Evolutionary conservation across 1,139 yeast genomes (phyloP).

Genomic region (Zhuliangozyma blackwelliae): DNA sequence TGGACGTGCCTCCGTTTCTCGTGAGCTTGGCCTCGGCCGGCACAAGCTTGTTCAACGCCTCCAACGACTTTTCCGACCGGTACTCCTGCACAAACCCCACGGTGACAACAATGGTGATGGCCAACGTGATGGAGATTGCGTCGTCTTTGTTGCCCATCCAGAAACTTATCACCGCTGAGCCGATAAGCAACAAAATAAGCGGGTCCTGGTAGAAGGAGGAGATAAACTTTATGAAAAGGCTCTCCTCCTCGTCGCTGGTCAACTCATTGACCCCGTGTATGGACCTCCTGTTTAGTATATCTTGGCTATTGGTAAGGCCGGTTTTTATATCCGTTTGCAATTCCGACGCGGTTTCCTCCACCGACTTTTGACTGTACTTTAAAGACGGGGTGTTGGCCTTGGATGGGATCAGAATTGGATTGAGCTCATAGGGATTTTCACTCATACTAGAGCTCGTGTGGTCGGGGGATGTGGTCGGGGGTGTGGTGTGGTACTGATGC

Average conservation of each 20-base stretch:
- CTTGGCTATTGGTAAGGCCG: constrained; percentile 69
- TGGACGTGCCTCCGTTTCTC: constrained; percentile 68
- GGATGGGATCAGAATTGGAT: constrained; percentile 19
- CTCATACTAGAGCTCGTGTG: constrained; percentile 5
- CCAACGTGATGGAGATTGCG: constrained; percentile 83
- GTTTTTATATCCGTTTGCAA: constrained; percentile 53
- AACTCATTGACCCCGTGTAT: constrained; percentile 79
- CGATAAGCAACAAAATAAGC: constrained; percentile 76
- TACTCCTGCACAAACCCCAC: constrained; percentile 97
- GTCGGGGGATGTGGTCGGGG: background rate
- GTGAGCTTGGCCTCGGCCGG: constrained; percentile 92
- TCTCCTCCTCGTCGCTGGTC: constrained; percentile 70
- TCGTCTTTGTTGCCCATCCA: constrained; percentile 93
- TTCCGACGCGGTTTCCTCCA: constrained; percentile 57
- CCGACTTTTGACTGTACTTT: constrained; percentile 51
- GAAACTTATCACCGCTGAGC: constrained; percentile 80
- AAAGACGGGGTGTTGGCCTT: constrained; percentile 43
- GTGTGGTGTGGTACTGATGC: background rate
- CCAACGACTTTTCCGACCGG: constrained; percentile 87
- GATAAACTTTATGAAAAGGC: constrained; percentile 61
- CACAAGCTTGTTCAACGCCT: constrained; percentile 84
- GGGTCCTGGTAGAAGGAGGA: constrained; percentile 86
- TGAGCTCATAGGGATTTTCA: constrained; percentile 13
- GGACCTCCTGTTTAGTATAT: constrained; percentile 63
- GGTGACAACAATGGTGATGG: constrained; percentile 83